These are phyloP conservation scores for Colletotrichum lindemuthianum DNA, from an alignment of 2,329 filamentous ascomycete species.

Conservation along the genomic window DNA sequence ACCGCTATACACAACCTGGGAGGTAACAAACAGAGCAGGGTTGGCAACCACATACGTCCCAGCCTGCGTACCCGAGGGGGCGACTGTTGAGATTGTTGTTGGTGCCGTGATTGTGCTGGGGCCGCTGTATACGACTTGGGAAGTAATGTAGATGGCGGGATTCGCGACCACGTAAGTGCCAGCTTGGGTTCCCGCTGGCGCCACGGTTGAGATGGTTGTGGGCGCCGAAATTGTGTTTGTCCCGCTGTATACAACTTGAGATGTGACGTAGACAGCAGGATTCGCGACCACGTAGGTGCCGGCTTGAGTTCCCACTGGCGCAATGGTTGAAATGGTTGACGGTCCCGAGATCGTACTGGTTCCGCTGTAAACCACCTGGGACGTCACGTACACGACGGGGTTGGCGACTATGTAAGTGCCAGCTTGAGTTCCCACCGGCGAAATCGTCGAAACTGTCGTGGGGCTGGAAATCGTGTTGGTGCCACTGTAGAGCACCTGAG, in stretches of 20 bases:
- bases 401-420: slow-evolving; percentile 27
- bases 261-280: slow-evolving; percentile 3
- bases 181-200: slow-evolving; percentile 4
- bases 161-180: slow-evolving; percentile 28
- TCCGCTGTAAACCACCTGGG: neutral
- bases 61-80: slow-evolving; percentile 7
- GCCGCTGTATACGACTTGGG: neutral
- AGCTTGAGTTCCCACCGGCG: neutral
- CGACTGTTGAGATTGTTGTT: slow-evolving; percentile 5
- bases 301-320: slow-evolving; percentile 10
- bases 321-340: slow-evolving; percentile 4
- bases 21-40: slow-evolving; percentile 21
- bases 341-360: neutral
- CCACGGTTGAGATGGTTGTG: slow-evolving; percentile 15
- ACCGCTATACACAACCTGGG: slow-evolving; percentile 1
- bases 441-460: slow-evolving; percentile 15
- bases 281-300: slow-evolving; percentile 12
- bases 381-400: slow-evolving; percentile 8
- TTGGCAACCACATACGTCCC: slow-evolving; percentile 19
- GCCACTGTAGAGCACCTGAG: slow-evolving; percentile 15
- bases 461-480: neutral
- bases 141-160: neutral
- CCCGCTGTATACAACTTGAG: neutral
- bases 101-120: neutral
- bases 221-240: neutral